Base-by-base conservation (phyloP, 2,329 filamentous ascomycete species). In the Sarocladiaceae sp. region DNA sequence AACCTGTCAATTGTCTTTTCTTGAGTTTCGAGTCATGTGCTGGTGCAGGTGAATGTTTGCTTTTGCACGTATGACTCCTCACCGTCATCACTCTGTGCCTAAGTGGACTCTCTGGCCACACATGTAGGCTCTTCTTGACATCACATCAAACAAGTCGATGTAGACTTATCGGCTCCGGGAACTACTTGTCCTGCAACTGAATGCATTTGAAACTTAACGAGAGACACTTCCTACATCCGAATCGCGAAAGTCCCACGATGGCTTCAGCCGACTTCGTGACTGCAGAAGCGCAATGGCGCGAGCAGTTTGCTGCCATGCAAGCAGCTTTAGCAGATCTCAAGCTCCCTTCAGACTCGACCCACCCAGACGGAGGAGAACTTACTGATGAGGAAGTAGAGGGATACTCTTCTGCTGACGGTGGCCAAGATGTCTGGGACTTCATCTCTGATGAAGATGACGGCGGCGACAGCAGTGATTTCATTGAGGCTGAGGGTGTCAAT, bases 381-480 rank as follows among this genome's bases (percentile, higher is more conserved):
- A 70, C 85, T 39, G 84, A 88, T 56, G 83, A 90, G 8, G 85
- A 89, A 29, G 74, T 80, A 26, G 75, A 76, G 25, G 73, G 71
- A 12, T 76, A 76, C 57, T 77, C 74, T 1, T 80, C 78, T 2
- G 81, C 81, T 4, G 82, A 80, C 39, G 83, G 80, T 17, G 81
- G 82, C 4, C 88, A 93, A 54, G 91, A 97, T 69, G 85, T 97
- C 10, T 97, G 93, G 93, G 92, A 97, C 65, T 84, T 95, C 54
- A 90, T 96, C 62, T 90, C 86, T 54, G 87, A 92, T 49, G 79
- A 79, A 47, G 85, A 87, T 22, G 82, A 83, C 54, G 85, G 86
- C 52, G 75, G 80, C 7, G 72, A 80, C 64, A 86, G 81, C 61
- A 86, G 83, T 59, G 88, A 88, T 56, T 71, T 82, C 26, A 80